A percentile compares a stretch with the other conserved stretches of the same genome.
phyloP scores from a whole-genome alignment of 2,329 filamentous ascomycete species.

The Phyllosticta paracitricarpa region DNA sequence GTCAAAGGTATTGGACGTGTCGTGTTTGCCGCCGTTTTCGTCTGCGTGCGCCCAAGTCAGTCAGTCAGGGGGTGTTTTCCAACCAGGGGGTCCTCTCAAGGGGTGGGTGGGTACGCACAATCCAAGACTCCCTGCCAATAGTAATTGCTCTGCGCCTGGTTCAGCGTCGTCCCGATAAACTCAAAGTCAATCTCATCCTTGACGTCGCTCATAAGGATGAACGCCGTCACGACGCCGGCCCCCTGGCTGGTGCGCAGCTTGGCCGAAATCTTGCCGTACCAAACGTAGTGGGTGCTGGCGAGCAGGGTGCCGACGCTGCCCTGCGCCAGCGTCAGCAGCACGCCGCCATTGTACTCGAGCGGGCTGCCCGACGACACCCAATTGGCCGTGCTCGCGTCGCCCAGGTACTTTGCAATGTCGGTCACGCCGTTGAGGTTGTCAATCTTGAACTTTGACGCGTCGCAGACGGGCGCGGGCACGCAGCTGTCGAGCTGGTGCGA shows the following conservation, averaged over 20 bases:
- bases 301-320: constrained; percentile 80
- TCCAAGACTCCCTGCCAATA: constrained; percentile 91
- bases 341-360: constrained; percentile 50
- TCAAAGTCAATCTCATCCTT: constrained; percentile 99
- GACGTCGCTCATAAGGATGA: constrained; percentile 89
- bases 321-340: constrained; percentile 82
- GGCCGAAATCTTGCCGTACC: constrained; percentile 90
- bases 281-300: constrained; percentile 78
- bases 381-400: constrained; percentile 67
- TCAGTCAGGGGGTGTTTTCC: constrained; percentile 12
- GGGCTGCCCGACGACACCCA: constrained; percentile 83
- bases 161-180: constrained; percentile 73
- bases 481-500: constrained; percentile 79
- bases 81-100: not conserved
- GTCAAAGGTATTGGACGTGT: constrained; percentile 53
- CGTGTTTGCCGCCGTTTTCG: constrained; percentile 63
- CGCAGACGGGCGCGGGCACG: constrained; percentile 72
- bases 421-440: constrained; percentile 58
- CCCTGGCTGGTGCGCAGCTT: constrained; percentile 77
- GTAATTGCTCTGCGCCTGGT: constrained; percentile 82
- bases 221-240: constrained; percentile 86
- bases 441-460: constrained; percentile 65
- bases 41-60: constrained; percentile 40
- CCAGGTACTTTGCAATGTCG: constrained; percentile 73
- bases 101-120: constrained; percentile 50